phyloP scores from a whole-genome alignment of 441 rosid species.

The Corymbia calophylla region DNA sequence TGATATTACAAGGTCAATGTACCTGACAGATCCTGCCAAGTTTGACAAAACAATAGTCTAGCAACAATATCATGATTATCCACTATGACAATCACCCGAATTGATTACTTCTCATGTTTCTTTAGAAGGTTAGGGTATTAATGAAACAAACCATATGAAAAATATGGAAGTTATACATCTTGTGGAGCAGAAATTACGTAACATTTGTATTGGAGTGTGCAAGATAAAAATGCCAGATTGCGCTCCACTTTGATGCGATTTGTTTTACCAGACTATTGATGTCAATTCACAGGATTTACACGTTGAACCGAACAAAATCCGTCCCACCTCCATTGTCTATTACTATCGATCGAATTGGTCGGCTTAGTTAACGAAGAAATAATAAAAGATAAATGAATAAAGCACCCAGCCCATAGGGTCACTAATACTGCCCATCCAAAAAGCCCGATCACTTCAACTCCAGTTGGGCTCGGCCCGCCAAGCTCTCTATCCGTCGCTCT shows the following conservation, averaged over 20 bases:
- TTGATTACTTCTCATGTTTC: background rate
- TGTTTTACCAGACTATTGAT: background rate
- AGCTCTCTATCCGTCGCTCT: no score
- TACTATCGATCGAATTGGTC: no score
- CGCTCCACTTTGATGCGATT: background rate
- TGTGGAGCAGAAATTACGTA: background rate
- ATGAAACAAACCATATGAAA: background rate
- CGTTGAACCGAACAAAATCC: no score
- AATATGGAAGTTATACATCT: background rate
- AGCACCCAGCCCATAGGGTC: background rate
- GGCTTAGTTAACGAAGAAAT: no score
- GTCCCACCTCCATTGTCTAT: no score
- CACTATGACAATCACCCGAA: background rate
- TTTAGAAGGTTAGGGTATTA: background rate
- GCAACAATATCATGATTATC: background rate
- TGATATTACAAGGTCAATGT: background rate
- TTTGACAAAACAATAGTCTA: background rate
- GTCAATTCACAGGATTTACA: background rate
- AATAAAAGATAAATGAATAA: no score
- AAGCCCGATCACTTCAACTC: background rate
- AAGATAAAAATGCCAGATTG: background rate
- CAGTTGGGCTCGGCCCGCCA: background rate
- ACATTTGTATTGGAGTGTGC: background rate
- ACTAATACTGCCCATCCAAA: background rate
- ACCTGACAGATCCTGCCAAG: background rate